Evolutionary conservation across 2,329 filamentous ascomycete species (phyloP), one percentile per base, ranked within the genome.

Genomic region (Xylaria hypoxylon): DNA sequence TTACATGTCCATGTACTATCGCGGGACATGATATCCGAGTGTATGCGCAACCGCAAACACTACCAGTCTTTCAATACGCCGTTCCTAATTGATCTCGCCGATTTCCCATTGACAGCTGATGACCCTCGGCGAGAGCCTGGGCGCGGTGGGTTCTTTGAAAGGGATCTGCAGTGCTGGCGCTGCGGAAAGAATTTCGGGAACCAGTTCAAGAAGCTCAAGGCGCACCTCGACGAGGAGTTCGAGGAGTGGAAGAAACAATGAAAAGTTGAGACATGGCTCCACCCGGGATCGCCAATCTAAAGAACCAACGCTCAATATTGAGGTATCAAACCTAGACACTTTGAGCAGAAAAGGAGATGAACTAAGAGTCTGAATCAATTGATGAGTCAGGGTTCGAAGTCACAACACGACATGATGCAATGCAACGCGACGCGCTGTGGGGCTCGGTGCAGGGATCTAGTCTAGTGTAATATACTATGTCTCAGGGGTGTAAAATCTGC

Each of bases 21-120:
- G 44, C 83, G 88, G 19, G 96, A 99, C 77, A 90, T 92, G 84
- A 85, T 88, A 73, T 93, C 90, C 42, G 85, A 87, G 11, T 85
- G 85, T 51, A 71, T 97, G 79, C 92, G 90, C 80, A 89, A 95
- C 76, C 85, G 89, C 70, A 95, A 94, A 77, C 96, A 98, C 80
- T 98, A 97, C 80, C 93, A 96, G 76, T 96, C 92, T 70, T 98
- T 98, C 80, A 89, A 87, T 35, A 96, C 94, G 59, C 86, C 87
- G 3, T 99, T 98, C 77, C 87, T 99, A 24, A 87, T 98, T 13
- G 84, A 86, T 17, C 75, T 98, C 28, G 89, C 89, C 24, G 92
- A 94, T 66, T 95, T 97, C 56, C 95, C 96, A 4, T 80, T 98
- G 33, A 83, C 84, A 0, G 68, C 81, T 28, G 86, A 90, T 61